phyloP scores from a whole-genome alignment of 495 filamentous ascomycete genomes.

The Xylaria castorea region DNA sequence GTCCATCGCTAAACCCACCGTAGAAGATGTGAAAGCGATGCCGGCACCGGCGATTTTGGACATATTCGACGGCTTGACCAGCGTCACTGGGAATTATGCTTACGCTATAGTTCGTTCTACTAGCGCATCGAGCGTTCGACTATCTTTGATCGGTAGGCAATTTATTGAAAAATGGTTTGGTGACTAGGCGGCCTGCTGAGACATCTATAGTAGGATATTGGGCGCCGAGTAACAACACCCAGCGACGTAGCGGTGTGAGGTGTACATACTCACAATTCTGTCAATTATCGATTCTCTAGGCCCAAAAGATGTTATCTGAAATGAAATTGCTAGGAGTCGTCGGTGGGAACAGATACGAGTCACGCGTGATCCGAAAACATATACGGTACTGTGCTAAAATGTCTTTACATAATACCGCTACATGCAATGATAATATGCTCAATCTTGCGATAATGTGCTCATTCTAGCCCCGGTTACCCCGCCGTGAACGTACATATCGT shows the following conservation, averaged over 20 bases:
- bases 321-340: not conserved
- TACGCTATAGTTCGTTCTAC: too few relatives aligned
- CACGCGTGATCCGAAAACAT: not conserved
- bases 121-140: too few relatives aligned
- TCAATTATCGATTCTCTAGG: not conserved
- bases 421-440: not conserved
- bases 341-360: not conserved
- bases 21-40: too few relatives aligned
- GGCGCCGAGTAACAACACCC: too few relatives aligned
- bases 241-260: not conserved
- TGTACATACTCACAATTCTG: not conserved
- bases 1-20: too few relatives aligned
- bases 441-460: not conserved
- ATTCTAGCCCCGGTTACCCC: not conserved
- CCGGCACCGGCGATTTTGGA: too few relatives aligned
- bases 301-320: not conserved
- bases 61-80: too few relatives aligned
- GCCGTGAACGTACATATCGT: not conserved
- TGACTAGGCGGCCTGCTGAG: too few relatives aligned
- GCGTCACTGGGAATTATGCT: too few relatives aligned
- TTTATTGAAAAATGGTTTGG: too few relatives aligned
- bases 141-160: too few relatives aligned
- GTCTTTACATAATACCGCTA: not conserved
- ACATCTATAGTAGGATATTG: too few relatives aligned
- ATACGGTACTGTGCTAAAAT: not conserved